Conservation (phyloP, 164 flowering plant genomes). For the Sedum album region DNA sequence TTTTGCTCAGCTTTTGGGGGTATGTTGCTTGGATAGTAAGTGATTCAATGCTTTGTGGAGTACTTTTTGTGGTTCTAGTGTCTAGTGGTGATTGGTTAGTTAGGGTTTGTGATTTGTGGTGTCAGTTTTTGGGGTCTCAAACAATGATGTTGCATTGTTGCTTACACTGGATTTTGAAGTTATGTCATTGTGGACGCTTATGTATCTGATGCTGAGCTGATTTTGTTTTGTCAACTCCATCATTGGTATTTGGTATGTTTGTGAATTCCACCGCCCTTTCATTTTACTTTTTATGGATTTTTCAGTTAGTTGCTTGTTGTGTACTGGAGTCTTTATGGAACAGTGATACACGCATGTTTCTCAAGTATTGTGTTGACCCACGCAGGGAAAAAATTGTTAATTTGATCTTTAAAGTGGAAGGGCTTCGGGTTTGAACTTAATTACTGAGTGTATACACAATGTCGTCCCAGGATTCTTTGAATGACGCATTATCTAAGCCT, state of each 20-base stretch:
- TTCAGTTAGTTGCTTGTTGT: no score
- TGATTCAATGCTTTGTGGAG: neutral
- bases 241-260: no score
- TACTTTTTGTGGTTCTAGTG: neutral
- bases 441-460: neutral
- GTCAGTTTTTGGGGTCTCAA: no score
- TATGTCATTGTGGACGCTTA: neutral
- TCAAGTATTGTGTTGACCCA: neutral
- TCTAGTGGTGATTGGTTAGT: neutral
- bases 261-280: no score
- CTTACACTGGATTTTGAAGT: neutral
- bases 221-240: no score
- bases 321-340: neutral
- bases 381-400: neutral
- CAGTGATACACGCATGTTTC: neutral
- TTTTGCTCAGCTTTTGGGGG: neutral
- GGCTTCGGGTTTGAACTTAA: no score
- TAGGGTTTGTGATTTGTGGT: neutral
- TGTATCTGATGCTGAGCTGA: no score
- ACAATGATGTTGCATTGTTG: neutral
- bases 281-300: no score
- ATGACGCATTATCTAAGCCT: neutral
- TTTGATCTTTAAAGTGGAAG: neutral
- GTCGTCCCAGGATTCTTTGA: conserved; percentile 4
- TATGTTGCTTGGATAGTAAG: conserved; percentile 4